A percentile compares a stretch with the other conserved stretches of the same genome.
These are phyloP conservation scores for Fusarium lyarnte DNA, from an alignment of 2,329 filamentous ascomycete species.

Conservation along the genomic window DNA sequence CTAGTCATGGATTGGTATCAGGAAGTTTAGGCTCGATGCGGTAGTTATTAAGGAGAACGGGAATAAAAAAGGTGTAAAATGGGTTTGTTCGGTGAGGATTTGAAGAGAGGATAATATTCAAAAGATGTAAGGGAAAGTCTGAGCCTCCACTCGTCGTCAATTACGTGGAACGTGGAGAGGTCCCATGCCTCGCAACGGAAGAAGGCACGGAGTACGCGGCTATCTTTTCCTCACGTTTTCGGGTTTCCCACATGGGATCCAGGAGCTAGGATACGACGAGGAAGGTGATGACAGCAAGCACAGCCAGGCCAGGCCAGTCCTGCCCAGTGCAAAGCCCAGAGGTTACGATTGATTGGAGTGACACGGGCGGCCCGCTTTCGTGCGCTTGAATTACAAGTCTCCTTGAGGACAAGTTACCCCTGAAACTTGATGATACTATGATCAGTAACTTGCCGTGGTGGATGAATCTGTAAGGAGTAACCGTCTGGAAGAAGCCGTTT, in stretches of 20 bases:
- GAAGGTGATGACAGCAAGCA: slow-evolving; percentile 8
- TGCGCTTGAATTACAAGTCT: slow-evolving; percentile 10
- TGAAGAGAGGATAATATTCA: background rate
- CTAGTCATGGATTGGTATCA: slow-evolving; percentile 13
- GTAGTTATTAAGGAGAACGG: slow-evolving; percentile 1
- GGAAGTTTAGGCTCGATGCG: slow-evolving; percentile 6
- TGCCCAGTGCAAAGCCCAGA: background rate
- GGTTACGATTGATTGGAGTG: slow-evolving; percentile 25
- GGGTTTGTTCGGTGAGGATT: background rate
- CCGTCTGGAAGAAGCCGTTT: slow-evolving; percentile 12
- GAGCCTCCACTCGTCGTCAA: slow-evolving; percentile 17
- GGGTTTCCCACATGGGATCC: background rate
- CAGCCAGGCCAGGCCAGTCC: background rate
- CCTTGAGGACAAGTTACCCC: slow-evolving; percentile 18
- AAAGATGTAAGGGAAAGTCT: background rate
- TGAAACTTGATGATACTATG: slow-evolving; percentile 16
- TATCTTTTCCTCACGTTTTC: background rate
- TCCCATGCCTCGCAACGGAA: slow-evolving; percentile 1
- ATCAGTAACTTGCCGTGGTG: slow-evolving; percentile 5
- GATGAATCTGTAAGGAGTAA: slow-evolving; percentile 3
- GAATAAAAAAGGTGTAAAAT: slow-evolving; percentile 3
- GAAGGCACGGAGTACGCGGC: slow-evolving; percentile 30
- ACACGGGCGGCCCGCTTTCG: slow-evolving; percentile 13
- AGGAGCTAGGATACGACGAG: background rate
- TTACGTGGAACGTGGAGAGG: slow-evolving; percentile 37